Conservation (phyloP, 495 filamentous ascomycete genomes). For the Penicillium pancosmium region DNA sequence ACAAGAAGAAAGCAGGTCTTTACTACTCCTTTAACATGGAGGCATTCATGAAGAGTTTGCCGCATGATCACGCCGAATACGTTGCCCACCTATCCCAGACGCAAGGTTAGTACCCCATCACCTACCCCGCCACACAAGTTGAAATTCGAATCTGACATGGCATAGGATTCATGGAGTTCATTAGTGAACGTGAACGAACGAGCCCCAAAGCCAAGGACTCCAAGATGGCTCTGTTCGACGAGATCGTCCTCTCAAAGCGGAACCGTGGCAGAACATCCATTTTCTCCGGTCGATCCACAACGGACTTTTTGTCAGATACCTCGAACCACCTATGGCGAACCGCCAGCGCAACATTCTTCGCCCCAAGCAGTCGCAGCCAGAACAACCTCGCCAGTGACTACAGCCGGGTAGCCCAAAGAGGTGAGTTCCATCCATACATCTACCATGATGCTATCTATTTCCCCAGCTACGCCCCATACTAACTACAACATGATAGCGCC, state of each 20-base stretch:
- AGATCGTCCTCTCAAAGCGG: conserved; percentile 91
- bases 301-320: conserved; percentile 80
- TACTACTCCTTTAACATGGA: conserved; percentile 95
- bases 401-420: conserved; percentile 57
- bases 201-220: conserved; percentile 59
- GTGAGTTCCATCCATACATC: conserved; percentile 37
- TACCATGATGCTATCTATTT: background rate
- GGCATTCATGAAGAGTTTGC: conserved; percentile 86
- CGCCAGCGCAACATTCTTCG: conserved; percentile 70
- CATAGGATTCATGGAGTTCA: conserved; percentile 92
- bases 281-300: conserved; percentile 52
- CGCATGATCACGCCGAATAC: conserved; percentile 89
- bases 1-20: conserved; percentile 84
- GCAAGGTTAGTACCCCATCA: conserved; percentile 65
- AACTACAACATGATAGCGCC: conserved; percentile 56
- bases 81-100: conserved; percentile 86
- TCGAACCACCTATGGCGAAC: conserved; percentile 93
- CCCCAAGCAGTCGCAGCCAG: conserved; percentile 63
- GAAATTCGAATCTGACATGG: conserved; percentile 2
- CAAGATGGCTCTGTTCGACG: conserved; percentile 85
- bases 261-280: conserved; percentile 71
- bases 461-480: no score
- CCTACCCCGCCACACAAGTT: background rate
- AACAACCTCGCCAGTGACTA: conserved; percentile 68
- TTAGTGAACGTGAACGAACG: conserved; percentile 78